phyloP scores from a whole-genome alignment of 495 filamentous ascomycete genomes.

The Daldinia grandis region DNA sequence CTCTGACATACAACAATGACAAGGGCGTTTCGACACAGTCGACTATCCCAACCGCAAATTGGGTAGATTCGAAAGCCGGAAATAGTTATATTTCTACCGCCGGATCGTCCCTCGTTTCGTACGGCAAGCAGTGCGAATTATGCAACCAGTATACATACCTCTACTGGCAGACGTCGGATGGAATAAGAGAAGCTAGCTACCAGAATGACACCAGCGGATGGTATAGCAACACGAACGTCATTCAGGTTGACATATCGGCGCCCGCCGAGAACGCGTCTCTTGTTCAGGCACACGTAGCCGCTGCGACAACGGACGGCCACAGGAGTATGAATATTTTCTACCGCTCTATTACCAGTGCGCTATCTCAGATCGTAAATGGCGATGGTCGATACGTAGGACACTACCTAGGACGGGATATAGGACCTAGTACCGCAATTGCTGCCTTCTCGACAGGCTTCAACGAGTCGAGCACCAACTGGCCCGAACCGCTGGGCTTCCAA shows the following conservation, averaged over 20 bases:
- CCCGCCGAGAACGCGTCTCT: constrained; percentile 41
- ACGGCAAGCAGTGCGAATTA: constrained; percentile 42
- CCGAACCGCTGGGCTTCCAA: constrained; percentile 43
- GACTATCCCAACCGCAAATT: constrained; percentile 26
- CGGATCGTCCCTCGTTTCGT: constrained; percentile 38
- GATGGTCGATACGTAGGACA: constrained; percentile 30
- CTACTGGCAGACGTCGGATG: constrained; percentile 37
- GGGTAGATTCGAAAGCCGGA: constrained; percentile 30
- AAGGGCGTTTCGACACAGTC: constrained; percentile 29
- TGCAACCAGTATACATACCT: constrained; percentile 45
- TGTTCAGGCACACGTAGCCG: constrained; percentile 34
- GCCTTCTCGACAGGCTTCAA: constrained; percentile 46
- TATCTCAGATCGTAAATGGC: constrained; percentile 42
- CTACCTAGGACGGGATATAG: constrained; percentile 38
- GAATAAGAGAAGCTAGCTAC: constrained; percentile 37
- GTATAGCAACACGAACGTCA: constrained; percentile 13
- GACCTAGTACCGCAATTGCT: constrained; percentile 35
- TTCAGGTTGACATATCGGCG: constrained; percentile 9
- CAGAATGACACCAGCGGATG: constrained; percentile 25
- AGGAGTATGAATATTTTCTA: constrained; percentile 46
- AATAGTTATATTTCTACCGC: constrained; percentile 40
- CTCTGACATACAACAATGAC: constrained; percentile 28
- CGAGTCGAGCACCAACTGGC: constrained; percentile 33
- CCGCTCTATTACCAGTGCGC: constrained; percentile 36
- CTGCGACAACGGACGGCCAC: constrained; percentile 27